These are phyloP conservation scores for Immersiella caudata DNA, from an alignment of 495 filamentous ascomycete genomes.

Conservation along the genomic window DNA sequence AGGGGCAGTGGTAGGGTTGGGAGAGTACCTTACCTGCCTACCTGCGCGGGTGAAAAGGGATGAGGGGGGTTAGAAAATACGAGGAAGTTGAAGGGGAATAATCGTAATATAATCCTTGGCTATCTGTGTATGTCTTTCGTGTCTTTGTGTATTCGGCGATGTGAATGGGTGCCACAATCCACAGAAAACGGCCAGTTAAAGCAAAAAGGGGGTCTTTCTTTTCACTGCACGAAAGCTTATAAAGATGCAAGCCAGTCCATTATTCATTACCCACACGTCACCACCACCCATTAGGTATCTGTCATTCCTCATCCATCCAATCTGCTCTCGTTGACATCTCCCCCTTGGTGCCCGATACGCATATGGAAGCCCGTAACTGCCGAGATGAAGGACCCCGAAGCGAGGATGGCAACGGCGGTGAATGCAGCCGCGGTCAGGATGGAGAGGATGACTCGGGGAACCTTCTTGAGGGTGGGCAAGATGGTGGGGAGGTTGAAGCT, in stretches of 20 bases:
- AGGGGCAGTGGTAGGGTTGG: neutral
- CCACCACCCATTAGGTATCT: neutral
- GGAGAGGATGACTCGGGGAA: constrained; percentile 52
- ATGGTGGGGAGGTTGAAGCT: constrained; percentile 56
- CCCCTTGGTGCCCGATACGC: constrained; percentile 51
- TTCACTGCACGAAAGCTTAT: too few species aligned
- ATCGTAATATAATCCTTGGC: neutral
- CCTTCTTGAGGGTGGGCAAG: constrained; percentile 43
- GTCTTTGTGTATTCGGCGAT: too few species aligned
- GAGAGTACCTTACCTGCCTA: too few species aligned
- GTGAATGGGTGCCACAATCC: too few species aligned
- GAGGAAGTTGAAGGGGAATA: neutral
- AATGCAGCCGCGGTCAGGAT: constrained; percentile 50
- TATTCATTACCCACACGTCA: too few species aligned
- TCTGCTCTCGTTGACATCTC: neutral
- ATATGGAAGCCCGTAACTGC: constrained; percentile 53
- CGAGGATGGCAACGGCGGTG: constrained; percentile 51
- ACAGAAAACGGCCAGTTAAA: too few species aligned
- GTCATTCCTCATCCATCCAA: neutral
- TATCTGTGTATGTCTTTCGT: too few species aligned
- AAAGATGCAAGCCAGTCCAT: too few species aligned
- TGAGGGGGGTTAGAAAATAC: neutral
- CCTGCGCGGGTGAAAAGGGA: neutral
- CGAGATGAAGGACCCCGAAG: constrained; percentile 49
- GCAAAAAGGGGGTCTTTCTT: too few species aligned